phyloP scores from a whole-genome alignment of 805 yeast species.

The Starmerella bombicola region DNA sequence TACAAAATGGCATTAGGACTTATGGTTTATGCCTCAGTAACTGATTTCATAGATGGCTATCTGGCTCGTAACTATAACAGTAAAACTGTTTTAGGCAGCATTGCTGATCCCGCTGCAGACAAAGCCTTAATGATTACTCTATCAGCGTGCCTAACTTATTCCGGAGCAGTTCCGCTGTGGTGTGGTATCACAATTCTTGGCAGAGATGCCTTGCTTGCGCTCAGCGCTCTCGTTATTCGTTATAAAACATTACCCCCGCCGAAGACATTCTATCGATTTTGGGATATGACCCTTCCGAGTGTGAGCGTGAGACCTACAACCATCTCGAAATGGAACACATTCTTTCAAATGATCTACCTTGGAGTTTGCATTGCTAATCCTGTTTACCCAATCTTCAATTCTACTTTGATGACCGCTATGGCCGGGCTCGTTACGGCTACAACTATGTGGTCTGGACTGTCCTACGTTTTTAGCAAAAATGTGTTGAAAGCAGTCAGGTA shows the following conservation, averaged over 20 bases:
- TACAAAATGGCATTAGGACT: conserved; percentile 53
- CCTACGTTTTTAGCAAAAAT: conserved; percentile 25
- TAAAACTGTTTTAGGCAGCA: conserved; percentile 74
- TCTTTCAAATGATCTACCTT: conserved; percentile 80
- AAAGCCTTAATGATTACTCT: conserved; percentile 78
- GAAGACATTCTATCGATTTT: conserved; percentile 53
- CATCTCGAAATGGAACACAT: conserved; percentile 81
- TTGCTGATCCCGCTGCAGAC: conserved; percentile 92
- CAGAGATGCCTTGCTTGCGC: conserved; percentile 60
- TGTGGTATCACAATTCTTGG: conserved; percentile 59
- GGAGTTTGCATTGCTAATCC: conserved; percentile 51
- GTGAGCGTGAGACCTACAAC: conserved; percentile 81
- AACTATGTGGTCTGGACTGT: conserved; percentile 58
- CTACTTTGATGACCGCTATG: conserved; percentile 23
- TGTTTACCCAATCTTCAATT: conserved; percentile 31
- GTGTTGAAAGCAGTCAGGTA: conserved; percentile 21
- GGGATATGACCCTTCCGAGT: conserved; percentile 69
- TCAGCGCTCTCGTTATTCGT: conserved; percentile 61
- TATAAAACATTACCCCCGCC: conserved; percentile 66
- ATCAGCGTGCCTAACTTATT: conserved; percentile 60
- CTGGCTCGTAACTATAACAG: conserved; percentile 72
- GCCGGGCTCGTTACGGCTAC: conserved; percentile 43
- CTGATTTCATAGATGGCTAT: conserved; percentile 86
- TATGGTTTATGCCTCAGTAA: conserved; percentile 74
- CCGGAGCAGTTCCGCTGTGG: conserved; percentile 53